Evolutionary conservation across 805 yeast genomes (phyloP), one percentile per base, ranked within the genome.

Genomic region (Candida silvatica): DNA sequence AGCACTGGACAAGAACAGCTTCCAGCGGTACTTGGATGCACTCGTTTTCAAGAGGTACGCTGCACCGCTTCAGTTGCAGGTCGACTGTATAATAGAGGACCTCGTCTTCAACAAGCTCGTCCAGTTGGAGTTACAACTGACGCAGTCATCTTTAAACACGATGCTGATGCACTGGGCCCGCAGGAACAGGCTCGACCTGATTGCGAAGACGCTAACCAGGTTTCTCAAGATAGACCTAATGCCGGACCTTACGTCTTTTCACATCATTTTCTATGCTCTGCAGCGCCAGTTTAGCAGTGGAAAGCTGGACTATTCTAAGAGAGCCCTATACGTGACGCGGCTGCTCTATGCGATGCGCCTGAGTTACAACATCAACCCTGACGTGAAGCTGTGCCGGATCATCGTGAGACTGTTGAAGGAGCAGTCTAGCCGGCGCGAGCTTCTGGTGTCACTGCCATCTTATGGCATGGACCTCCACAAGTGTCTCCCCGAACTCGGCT

Each of bases 161-260:
- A 34, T 45, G 12, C 17, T 39, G 17, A 16, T 25, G 7, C 40
- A 30, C 31, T 43, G 39, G 29, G 23, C 38, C 11, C 30, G 37
- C 17, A 20, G 25, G 5, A 14, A 19, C 6, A 32, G 29, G 14
- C 16, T 40, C 5, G 28, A 38, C 18, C 20, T 30, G 24, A 33
- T 30, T 4, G 24, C 36, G 7, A 12, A 19, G 9, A 27, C 37
- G 9, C 8, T 34, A 25, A 34, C 32, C 17, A 32, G 25, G 27
- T 35, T 35, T 17, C 16, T 23, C 20, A n/a, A 28, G 5, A 17
- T 38, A 24, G 17, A 18, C 11, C 29, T 39, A 11, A 17, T 24
- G 6, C 40, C 44, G 15, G 20, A 31, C 15, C 20, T 22, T 3
- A 38, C 29, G 4, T 38, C 45, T 8, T 41, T 29, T 18, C 38